Base-by-base conservation (phyloP, 352 stramenopile species). In the Globisporangium radiosum region DNA sequence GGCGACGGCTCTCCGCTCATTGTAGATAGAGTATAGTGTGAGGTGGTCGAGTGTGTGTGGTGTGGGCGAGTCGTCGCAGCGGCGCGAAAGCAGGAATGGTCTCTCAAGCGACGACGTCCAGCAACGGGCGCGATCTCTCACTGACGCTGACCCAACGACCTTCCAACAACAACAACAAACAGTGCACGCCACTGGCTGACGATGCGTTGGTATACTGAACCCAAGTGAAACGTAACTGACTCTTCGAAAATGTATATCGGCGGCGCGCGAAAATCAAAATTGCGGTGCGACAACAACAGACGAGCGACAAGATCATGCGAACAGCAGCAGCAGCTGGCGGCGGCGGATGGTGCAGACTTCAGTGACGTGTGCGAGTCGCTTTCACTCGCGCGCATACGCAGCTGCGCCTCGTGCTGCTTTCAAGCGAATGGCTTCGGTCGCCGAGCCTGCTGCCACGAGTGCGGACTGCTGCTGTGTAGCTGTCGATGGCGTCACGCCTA, bases 1-100 rank as follows among this genome's bases (percentile, higher is more conserved):
- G 83, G 74, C 50, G 80, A 85, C 56, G 76, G 75, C 52, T 70
- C 69, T 48, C 75, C 71, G 44, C 69, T 78, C 75, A 86, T 89
- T 17, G 14, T 75, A 52, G 2, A 47, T 36, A 13, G 14, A n/a
- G 45, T 42, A 14, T 13, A 17, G 43, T 47, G 43, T 47, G 43
- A 17, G n/a, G 43, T 17, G 43, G 11, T 45, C 15, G 47, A 36
- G 11, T 13, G 47, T 52, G 47, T 17, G 43, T 17, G 33, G 51
- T 7, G 15, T 33, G 25, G 25, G 25, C 25, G 25, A 33, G 25
- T 33, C 25, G 25, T 33, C 25, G 25, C 25, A 33, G 25, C 50
- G 9, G 54, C 44, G 47, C 17, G 47, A 52, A 52, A 52, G 47
- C 47, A 7, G 43, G 47, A 60, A 33, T 63, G 47, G 51, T 33